These are phyloP conservation scores for Pleurotus tuoliensis DNA, from an alignment of 768 basidiomycete species.

Conservation along the genomic window DNA sequence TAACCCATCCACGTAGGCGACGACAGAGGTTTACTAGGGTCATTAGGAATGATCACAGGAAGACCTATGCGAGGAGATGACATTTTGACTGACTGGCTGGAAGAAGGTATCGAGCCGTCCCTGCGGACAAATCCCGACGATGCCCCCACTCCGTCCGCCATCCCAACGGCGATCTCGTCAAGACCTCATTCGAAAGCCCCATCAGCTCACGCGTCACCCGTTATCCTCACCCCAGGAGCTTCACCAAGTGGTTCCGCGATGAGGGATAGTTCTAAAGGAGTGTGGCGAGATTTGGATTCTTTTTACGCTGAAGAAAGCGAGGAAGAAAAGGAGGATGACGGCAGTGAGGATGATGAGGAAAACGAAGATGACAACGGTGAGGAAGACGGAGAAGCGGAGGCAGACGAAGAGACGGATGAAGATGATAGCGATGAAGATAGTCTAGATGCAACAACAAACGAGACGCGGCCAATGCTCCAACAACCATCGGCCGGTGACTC, in stretches of 20 bases:
- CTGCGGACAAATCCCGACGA: constrained; percentile 71
- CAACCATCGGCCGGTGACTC: background rate
- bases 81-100: constrained; percentile 80
- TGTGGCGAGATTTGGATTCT: constrained; percentile 62
- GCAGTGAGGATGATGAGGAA: constrained; percentile 19
- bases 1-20: constrained; percentile 23
- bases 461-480: background rate
- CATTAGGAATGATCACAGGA: constrained; percentile 59
- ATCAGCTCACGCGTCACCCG: constrained; percentile 35
- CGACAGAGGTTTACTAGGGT: constrained; percentile 52
- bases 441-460: background rate
- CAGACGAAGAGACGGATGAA: constrained; percentile 1
- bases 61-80: constrained; percentile 48
- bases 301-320: constrained; percentile 57
- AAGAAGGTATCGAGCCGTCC: constrained; percentile 75
- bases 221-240: constrained; percentile 55
- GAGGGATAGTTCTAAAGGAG: constrained; percentile 34
- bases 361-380: constrained; percentile 24
- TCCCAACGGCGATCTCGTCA: constrained; percentile 38
- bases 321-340: constrained; percentile 26
- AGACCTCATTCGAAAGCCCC: constrained; percentile 22
- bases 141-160: constrained; percentile 26
- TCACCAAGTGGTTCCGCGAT: constrained; percentile 40
- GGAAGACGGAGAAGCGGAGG: constrained; percentile 25
- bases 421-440: background rate